Base-by-base conservation (phyloP, 202 grass and related monocot species). In the Carex sylvatica region DNA sequence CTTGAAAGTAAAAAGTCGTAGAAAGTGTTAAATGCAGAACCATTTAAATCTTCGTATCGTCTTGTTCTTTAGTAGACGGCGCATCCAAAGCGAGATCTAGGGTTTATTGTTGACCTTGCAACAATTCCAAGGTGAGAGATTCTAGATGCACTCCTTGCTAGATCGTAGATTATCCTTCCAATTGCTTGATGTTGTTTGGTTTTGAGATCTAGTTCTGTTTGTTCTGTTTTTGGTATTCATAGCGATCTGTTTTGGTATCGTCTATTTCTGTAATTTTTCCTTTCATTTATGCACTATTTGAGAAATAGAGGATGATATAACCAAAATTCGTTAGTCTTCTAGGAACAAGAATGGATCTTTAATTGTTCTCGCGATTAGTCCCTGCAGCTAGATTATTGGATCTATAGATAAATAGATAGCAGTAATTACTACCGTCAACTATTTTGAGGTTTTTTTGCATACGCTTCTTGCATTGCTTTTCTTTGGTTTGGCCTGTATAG, bases 41-140 rank as follows among this genome's bases (percentile, higher is more conserved):
- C 46, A 52, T 74, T 74, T 53, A 74, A 74, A 53, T 15, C 70
- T 16, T 30, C 5, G 0, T 26, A 52, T 14, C 46, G 44, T 8
- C 46, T 53, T 30, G 19, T 12, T 74, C 70, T 12, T 53, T 13
- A 74, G 9, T 15, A 23, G 70, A 74, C 70, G 70, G 70, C 70
- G 70, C 70, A 52, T 15, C 70, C 70, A 28, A 24, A 53, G 46
- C 70, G 11, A 74, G 40, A 74, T 53, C 70, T 74, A 74, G 70
- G 70, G 70, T 74, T 74, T 74, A 52, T 68, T 40, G 70, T 15
- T 22, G 46, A 52, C 70, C 70, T 74, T 52, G 22, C 46, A 53
- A 53, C 46, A 53, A 53, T 53, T 74, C 22, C 6, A 52, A 74
- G 70, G 70, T 74, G 12, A 74, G 70, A 74, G 70, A 53, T 52